A percentile compares a stretch with the other conserved stretches of the same genome.
phyloP scores from a whole-genome alignment of 2,329 filamentous ascomycete genomes.

The Pyricularia sp. region DNA sequence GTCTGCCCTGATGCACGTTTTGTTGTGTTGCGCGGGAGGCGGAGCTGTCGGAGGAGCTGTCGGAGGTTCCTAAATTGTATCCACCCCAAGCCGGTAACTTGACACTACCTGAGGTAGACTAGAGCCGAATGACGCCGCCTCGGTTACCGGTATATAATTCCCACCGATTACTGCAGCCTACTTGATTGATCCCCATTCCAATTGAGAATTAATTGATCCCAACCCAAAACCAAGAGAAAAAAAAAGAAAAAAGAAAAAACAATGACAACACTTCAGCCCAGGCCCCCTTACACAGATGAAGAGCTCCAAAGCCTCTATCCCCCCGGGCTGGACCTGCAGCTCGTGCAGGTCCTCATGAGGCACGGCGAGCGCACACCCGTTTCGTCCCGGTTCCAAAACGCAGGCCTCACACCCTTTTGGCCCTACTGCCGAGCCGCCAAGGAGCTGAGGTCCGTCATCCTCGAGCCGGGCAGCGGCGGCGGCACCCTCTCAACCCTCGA shows the following conservation, averaged over 20 bases:
- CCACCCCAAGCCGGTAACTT: neutral
- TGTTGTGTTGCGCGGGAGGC: neutral
- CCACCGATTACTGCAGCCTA: neutral
- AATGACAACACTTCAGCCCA: conserved; percentile 74
- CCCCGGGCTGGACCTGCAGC: conserved; percentile 65
- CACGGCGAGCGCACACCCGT: conserved; percentile 81
- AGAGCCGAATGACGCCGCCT: neutral
- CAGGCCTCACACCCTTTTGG: conserved; percentile 63
- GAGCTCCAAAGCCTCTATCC: conserved; percentile 82
- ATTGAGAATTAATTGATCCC: neutral
- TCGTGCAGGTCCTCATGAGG: conserved; percentile 79
- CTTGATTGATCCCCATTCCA: neutral
- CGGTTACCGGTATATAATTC: neutral
- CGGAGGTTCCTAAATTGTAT: neutral
- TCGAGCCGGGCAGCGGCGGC: conserved; percentile 24
- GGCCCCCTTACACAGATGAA: conserved; percentile 66
- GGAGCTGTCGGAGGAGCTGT: neutral
- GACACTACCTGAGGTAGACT: neutral
- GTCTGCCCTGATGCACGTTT: neutral
- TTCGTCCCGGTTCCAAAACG: conserved; percentile 77
- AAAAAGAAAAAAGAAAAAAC: conserved; percentile 6
- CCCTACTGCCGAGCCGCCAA: conserved; percentile 78
- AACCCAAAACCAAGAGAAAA: neutral
- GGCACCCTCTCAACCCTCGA: conserved; percentile 35
- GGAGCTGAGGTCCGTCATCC: conserved; percentile 49